phyloP scores from a whole-genome alignment of 129 eudicot genomes.

The Flaveria brownii region DNA sequence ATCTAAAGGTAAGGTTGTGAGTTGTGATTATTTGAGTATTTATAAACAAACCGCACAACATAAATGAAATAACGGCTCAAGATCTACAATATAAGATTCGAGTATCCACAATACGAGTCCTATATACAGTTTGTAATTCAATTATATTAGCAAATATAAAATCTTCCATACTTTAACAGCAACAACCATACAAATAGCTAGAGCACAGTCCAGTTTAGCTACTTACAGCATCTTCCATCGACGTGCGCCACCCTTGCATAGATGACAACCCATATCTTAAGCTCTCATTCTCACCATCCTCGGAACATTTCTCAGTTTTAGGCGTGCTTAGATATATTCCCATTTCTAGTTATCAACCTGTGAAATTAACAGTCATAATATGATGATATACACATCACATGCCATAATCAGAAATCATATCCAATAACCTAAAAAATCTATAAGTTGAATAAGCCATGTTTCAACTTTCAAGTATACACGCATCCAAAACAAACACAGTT shows the following conservation, averaged over 20 bases:
- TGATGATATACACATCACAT: conserved; percentile 2
- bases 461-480: background rate
- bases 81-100: background rate
- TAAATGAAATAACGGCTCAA: conserved; percentile 1
- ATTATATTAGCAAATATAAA: background rate
- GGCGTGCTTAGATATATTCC: conserved; percentile 81
- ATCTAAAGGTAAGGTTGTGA: background rate
- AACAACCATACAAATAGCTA: background rate
- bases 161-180: background rate
- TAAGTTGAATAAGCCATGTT: background rate
- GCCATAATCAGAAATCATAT: conserved; percentile 8
- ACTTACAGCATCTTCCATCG: conserved; percentile 97
- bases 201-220: conserved; percentile 14
- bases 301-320: conserved; percentile 64
- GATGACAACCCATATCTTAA: conserved; percentile 78
- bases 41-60: background rate
- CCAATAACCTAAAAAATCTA: background rate
- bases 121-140: background rate
- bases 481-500: background rate
- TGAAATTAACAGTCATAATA: conserved; percentile 16
- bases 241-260: conserved; percentile 96
- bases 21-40: background rate
- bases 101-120: conserved; percentile 9
- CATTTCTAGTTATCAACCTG: conserved; percentile 50
- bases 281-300: conserved; percentile 73